Base-by-base conservation (phyloP, 2,329 filamentous ascomycete genomes). In the Trichoderma sp. region DNA sequence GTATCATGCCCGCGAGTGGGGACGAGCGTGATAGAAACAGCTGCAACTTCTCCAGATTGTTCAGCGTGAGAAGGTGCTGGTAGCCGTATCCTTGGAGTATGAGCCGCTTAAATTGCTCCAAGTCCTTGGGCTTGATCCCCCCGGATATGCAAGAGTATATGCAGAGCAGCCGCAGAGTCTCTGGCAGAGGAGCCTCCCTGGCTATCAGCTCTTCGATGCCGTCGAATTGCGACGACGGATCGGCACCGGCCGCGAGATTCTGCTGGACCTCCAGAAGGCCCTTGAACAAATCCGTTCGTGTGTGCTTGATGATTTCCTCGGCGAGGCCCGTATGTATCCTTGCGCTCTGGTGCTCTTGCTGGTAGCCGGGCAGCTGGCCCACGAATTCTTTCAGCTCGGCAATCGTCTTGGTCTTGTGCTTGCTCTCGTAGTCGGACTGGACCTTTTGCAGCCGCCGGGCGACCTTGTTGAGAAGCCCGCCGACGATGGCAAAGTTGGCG, bases 291-390 rank as follows among this genome's bases (percentile, higher is more conserved):
- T 98, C 94, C 19, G 92, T 90, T 58, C 91, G 87, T 0, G 95
- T 99, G 72, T 93, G 87, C 73, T 96, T 95, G 82, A 96, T 93
- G 62, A 99, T 95, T 70, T 97, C 94, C 78, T 98, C 95, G 1
- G 93, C 93, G 51, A 99, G 84, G 7, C 90, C 91, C 1, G 93
- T 97, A 73, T 99, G 95, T 34, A 94, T 86, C 68, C 95, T 93
- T n/a, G 97, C 81, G 72, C 91, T 96, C 70, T 94, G 90, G 72
- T 97, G 93, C 75, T 99, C 95, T 54, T 93, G 89, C 77, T 98
- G 94, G 72, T 96, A 97, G 12, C 88, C 89, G 0, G 95, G 94
- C 28, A 99, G 81, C 75, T 96, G 96, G 71, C 89, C 89, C n/a
- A 99, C 95, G 74, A 98, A 97, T 26, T 96, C 93, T 70, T 93